phyloP scores from a whole-genome alignment of 163 green algal species.

The Scenedesmus sp. region DNA sequence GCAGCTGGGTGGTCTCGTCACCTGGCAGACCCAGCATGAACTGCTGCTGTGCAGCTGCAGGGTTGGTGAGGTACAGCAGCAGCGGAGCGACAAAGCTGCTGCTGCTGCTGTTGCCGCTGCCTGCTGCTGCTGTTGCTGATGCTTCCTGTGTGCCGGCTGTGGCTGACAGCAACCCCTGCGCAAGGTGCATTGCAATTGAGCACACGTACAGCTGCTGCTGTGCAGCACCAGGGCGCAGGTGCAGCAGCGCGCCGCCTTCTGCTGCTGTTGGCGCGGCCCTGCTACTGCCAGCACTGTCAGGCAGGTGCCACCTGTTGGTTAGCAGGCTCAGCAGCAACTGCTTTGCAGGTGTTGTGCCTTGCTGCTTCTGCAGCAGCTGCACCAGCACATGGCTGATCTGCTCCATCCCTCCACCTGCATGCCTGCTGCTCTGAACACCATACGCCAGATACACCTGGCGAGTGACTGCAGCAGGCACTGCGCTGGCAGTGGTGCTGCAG shows the following conservation, averaged over 20 bases:
- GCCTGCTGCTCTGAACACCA: not conserved
- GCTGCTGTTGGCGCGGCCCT: not conserved
- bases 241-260: not conserved
- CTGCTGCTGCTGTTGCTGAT: not conserved
- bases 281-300: not conserved
- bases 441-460: not conserved
- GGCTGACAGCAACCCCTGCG: not conserved
- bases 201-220: not conserved
- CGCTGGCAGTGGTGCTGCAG: not conserved
- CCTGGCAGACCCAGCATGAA: not conserved
- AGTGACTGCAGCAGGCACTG: not conserved
- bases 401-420: not conserved
- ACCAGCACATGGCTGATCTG: no score
- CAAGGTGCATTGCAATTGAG: not conserved
- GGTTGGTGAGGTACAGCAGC: not conserved
- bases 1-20: not conserved
- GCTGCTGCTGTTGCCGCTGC: not conserved
- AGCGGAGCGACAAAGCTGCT: constrained; percentile 1
- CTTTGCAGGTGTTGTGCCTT: not conserved
- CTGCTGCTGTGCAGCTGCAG: not conserved
- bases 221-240: not conserved
- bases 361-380: constrained; percentile 8
- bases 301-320: not conserved
- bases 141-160: not conserved
- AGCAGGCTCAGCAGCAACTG: not conserved